Evolutionary conservation across 2,329 filamentous ascomycete species (phyloP).

Genomic region (Macrophomina pseudophaseolina): DNA sequence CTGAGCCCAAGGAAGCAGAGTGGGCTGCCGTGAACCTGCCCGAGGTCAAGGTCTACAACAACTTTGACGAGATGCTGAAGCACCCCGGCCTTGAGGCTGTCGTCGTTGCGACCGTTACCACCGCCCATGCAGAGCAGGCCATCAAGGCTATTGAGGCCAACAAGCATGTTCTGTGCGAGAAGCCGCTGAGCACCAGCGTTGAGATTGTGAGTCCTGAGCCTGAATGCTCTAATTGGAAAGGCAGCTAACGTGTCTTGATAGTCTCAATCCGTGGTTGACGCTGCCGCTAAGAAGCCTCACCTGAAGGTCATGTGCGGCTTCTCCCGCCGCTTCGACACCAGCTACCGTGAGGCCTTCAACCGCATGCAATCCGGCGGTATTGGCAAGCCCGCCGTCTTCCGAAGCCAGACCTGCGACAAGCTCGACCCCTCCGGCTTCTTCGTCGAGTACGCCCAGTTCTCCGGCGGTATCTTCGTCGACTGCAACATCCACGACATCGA

Average conservation of each 20-base stretch:
- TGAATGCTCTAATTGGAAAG: not conserved
- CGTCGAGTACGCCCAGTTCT: slow-evolving; percentile 68
- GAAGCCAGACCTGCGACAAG: slow-evolving; percentile 71
- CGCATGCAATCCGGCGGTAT: slow-evolving; percentile 61
- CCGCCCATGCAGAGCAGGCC: slow-evolving; percentile 62
- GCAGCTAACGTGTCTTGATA: slow-evolving; percentile 36
- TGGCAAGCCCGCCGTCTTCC: slow-evolving; percentile 64
- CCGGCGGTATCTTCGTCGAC: slow-evolving; percentile 73
- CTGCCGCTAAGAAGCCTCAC: slow-evolving; percentile 60
- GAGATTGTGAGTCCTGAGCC: slow-evolving; percentile 57
- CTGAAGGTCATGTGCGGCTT: slow-evolving; percentile 72
- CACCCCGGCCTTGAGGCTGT: slow-evolving; percentile 62
- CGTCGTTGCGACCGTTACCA: slow-evolving; percentile 60
- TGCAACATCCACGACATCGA: slow-evolving; percentile 75
- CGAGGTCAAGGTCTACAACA: slow-evolving; percentile 58
- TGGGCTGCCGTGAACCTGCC: slow-evolving; percentile 59
- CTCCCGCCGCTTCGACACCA: slow-evolving; percentile 69
- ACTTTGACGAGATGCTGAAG: slow-evolving; percentile 63
- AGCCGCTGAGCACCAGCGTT: slow-evolving; percentile 63
- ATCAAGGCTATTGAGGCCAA: slow-evolving; percentile 61
- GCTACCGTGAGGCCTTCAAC: slow-evolving; percentile 64
- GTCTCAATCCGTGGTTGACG: slow-evolving; percentile 66
- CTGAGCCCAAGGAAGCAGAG: slow-evolving; percentile 46
- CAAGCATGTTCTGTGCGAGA: slow-evolving; percentile 65
- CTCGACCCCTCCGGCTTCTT: slow-evolving; percentile 70